Percentiles rank a stretch among this genome's conserved stretches.
Evolutionary conservation across 164 flowering plant species (phyloP).

Genomic region (Magnolia changhungtana): DNA sequence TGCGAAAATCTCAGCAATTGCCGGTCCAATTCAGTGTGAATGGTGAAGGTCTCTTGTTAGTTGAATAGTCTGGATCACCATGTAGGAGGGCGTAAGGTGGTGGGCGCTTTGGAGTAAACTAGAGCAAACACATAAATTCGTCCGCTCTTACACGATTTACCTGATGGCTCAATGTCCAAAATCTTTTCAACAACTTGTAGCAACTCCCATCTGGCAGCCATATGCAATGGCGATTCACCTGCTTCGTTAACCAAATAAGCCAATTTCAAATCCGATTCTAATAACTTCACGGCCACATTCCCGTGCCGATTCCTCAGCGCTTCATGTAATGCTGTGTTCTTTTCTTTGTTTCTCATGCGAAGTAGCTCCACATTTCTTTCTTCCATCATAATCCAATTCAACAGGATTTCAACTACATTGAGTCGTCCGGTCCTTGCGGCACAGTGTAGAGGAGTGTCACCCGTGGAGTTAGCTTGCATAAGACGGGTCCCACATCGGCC

Average conservation of each 20-base stretch:
- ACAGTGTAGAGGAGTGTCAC: slow-evolving; percentile 7
- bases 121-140: background rate
- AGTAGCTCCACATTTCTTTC: background rate
- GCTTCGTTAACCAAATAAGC: background rate
- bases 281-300: background rate
- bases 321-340: slow-evolving; percentile 12
- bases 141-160: background rate
- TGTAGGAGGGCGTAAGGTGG: too few species aligned
- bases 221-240: slow-evolving; percentile 2
- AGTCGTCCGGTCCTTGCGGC: slow-evolving; percentile 6
- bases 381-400: background rate
- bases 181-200: background rate
- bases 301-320: slow-evolving; percentile 1
- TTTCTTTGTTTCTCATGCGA: slow-evolving; percentile 2
- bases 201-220: background rate
- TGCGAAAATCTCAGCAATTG: background rate
- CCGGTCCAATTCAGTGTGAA: background rate
- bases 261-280: background rate
- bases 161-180: background rate
- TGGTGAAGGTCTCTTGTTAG: too few species aligned
- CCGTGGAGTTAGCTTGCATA: background rate
- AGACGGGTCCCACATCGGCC: background rate
- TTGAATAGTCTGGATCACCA: too few species aligned
- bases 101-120: too few species aligned
- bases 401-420: background rate